These are phyloP conservation scores for Paecilomyces sp. DNA, from an alignment of 2,329 filamentous ascomycete species.

Conservation along the genomic window DNA sequence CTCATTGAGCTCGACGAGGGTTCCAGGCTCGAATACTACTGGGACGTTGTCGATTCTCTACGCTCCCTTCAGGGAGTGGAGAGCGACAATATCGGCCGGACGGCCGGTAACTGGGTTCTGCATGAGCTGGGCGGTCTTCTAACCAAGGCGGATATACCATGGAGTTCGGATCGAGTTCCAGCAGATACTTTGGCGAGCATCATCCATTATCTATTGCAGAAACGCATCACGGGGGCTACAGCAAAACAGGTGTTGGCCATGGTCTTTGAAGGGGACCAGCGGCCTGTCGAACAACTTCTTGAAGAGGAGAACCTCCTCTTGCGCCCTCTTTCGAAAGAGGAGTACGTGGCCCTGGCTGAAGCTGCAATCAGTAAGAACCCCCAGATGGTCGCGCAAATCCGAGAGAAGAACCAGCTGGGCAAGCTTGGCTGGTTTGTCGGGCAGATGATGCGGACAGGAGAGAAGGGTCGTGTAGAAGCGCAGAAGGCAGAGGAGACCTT, in stretches of 20 bases:
- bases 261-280: conserved; percentile 47
- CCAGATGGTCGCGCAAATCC: conserved; percentile 53
- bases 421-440: conserved; percentile 64
- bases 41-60: conserved; percentile 36
- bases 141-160: conserved; percentile 44
- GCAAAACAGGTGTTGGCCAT: conserved; percentile 54
- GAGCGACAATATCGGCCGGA: conserved; percentile 36
- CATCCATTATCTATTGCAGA: conserved; percentile 36
- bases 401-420: conserved; percentile 52
- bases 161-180: conserved; percentile 33
- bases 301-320: conserved; percentile 50
- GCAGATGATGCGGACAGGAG: conserved; percentile 57
- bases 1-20: conserved; percentile 72
- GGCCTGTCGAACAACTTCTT: conserved; percentile 47
- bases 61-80: conserved; percentile 17
- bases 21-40: conserved; percentile 71
- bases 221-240: conserved; percentile 46
- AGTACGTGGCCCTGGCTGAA: conserved; percentile 50
- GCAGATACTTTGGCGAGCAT: conserved; percentile 38
- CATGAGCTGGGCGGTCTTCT: conserved; percentile 65
- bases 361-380: conserved; percentile 48
- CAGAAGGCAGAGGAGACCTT: conserved; percentile 50
- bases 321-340: conserved; percentile 46
- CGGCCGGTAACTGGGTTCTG: conserved; percentile 62
- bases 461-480: conserved; percentile 57